Conservation (phyloP, 2,329 filamentous ascomycete species). For the Exophiala calicioides region DNA sequence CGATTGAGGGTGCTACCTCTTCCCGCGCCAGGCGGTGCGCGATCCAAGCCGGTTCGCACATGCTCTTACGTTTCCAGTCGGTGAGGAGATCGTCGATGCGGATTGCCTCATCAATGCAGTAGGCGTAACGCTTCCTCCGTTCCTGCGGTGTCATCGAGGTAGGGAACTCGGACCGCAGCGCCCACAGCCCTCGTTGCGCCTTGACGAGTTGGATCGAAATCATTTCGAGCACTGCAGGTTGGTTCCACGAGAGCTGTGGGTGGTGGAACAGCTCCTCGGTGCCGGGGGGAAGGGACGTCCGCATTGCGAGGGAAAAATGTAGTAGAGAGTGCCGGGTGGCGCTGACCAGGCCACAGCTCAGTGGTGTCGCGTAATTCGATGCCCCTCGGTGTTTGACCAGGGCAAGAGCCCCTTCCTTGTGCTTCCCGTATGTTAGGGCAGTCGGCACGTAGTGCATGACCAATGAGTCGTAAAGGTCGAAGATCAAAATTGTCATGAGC, state of each 20-base stretch:
- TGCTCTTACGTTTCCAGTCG: constrained; percentile 25
- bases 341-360: constrained; percentile 17
- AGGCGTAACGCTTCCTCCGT: constrained; percentile 8
- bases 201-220: constrained; percentile 16
- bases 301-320: constrained; percentile 17
- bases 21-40: constrained; percentile 23
- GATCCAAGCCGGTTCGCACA: constrained; percentile 19
- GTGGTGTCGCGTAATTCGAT: constrained; percentile 19
- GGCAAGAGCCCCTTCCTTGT: constrained; percentile 31
- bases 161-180: constrained; percentile 2
- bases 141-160: not conserved
- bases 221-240: constrained; percentile 20
- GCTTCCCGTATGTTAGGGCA: constrained; percentile 15
- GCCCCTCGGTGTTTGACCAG: constrained; percentile 25
- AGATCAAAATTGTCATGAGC: constrained; percentile 30
- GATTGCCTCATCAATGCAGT: constrained; percentile 23
- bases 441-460: constrained; percentile 22
- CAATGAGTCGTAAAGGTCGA: constrained; percentile 32
- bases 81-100: constrained; percentile 19
- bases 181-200: constrained; percentile 22
- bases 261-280: constrained; percentile 23
- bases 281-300: constrained; percentile 19
- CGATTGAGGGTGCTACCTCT: constrained; percentile 25
- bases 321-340: constrained; percentile 24
- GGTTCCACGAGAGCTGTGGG: constrained; percentile 12